A percentile compares a stretch with the other conserved stretches of the same genome.
Evolutionary conservation across 1,284 basidiomycete species (phyloP).

Genomic region (Ganoderma resinaceum): DNA sequence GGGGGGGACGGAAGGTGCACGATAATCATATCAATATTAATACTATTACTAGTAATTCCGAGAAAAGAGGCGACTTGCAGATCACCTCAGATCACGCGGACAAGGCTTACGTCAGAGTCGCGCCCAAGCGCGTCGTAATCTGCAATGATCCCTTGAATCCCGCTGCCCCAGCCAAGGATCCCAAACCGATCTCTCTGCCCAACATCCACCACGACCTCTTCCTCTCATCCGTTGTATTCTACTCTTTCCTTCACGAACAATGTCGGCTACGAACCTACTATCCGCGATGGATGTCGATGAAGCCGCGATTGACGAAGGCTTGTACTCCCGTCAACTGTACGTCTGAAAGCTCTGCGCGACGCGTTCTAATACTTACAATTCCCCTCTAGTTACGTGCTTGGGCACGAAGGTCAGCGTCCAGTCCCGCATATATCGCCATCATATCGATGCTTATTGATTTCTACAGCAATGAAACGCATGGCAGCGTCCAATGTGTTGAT

Average conservation of each 20-base stretch:
- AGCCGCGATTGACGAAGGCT: constrained; percentile 86
- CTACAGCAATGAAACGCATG: constrained; percentile 98
- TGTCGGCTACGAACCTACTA: constrained; percentile 59
- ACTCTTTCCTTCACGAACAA: constrained; percentile 40
- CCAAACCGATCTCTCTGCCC: constrained; percentile 29
- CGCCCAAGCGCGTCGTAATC: constrained; percentile 26
- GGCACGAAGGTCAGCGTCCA: constrained; percentile 81
- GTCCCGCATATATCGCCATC: background rate
- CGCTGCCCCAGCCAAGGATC: constrained; percentile 31
- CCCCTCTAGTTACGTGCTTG: constrained; percentile 85
- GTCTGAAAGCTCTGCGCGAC: constrained; percentile 41
- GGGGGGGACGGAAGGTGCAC: background rate
- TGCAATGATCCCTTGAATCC: no score
- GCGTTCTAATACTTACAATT: constrained; percentile 35
- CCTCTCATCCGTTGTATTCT: constrained; percentile 12
- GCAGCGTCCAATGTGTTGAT: constrained; percentile 96
- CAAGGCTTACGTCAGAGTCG: constrained; percentile 32
- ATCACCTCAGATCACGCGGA: constrained; percentile 18
- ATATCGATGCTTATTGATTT: constrained; percentile 10
- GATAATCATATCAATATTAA: no score
- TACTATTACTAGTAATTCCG: no score
- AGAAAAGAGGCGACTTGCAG: constrained; percentile 10
- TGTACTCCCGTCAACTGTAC: constrained; percentile 97
- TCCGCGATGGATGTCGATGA: constrained; percentile 86
- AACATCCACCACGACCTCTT: constrained; percentile 17